phyloP scores from a whole-genome alignment of 495 filamentous ascomycete species.

The Talaromyces borbonicus region DNA sequence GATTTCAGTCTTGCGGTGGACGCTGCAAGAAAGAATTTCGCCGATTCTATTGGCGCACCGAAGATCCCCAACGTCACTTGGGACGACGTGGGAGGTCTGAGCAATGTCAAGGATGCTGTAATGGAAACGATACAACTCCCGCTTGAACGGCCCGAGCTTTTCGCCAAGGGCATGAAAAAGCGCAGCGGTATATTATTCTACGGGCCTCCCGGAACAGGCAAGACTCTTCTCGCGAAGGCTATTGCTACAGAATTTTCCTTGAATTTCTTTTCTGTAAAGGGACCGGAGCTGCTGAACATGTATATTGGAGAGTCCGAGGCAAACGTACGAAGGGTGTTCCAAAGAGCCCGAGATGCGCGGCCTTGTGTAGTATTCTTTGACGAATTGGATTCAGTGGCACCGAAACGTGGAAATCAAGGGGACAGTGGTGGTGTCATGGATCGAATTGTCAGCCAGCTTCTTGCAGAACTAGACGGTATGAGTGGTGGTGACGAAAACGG shows the following conservation, averaged over 20 bases:
- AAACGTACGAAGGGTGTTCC: conserved; percentile 93
- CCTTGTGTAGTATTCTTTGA: conserved; percentile 99
- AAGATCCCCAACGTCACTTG: conserved; percentile 97
- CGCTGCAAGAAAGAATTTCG: conserved; percentile 91
- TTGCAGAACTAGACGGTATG: conserved; percentile 96
- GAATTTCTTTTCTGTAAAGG: conserved; percentile 99
- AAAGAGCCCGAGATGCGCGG: conserved; percentile 85
- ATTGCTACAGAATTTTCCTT: conserved; percentile 97
- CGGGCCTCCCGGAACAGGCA: conserved; percentile 91
- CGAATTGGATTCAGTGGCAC: conserved; percentile 92
- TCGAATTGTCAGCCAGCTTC: conserved; percentile 88
- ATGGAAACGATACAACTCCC: conserved; percentile 95
- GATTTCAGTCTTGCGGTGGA: conserved; percentile 91
- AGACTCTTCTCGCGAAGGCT: conserved; percentile 92
- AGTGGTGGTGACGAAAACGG: conserved; percentile 77
- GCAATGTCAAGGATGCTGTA: conserved; percentile 89
- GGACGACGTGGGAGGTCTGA: conserved; percentile 92
- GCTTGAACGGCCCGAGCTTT: conserved; percentile 84
- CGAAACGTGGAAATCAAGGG: conserved; percentile 94
- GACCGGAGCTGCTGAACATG: conserved; percentile 96
- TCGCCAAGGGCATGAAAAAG: conserved; percentile 98
- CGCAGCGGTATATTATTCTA: conserved; percentile 97
- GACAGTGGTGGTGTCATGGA: conserved; percentile 99
- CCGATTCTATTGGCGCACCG: conserved; percentile 91
- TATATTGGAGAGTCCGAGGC: conserved; percentile 99